Evolutionary conservation across 805 yeast species (phyloP).

Genomic region (Cyberlindnera euphorbiiphila): DNA sequence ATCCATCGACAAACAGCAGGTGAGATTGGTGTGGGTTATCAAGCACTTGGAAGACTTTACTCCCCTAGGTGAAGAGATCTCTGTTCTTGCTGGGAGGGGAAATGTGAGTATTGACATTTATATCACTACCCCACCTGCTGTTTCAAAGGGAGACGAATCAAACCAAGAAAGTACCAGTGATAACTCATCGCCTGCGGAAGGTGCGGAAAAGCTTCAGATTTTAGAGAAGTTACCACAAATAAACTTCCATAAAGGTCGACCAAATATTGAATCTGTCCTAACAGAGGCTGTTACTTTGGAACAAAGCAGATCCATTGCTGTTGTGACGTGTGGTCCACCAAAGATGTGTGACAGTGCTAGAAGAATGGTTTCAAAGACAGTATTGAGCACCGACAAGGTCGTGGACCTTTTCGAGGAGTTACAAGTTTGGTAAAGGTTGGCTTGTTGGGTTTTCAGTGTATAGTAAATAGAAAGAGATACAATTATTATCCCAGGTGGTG

Average conservation of each 20-base stretch:
- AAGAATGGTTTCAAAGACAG: too few relatives aligned
- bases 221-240: background rate
- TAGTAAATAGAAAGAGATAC: too few relatives aligned
- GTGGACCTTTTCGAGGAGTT: too few relatives aligned
- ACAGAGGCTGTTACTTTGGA: slow-evolving; percentile 34
- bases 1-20: slow-evolving; percentile 29
- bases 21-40: slow-evolving; percentile 61
- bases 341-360: slow-evolving; percentile 54
- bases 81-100: slow-evolving; percentile 21
- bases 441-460: too few relatives aligned
- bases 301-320: slow-evolving; percentile 38
- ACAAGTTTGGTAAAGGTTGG: too few relatives aligned
- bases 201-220: background rate
- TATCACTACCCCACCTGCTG: slow-evolving; percentile 32
- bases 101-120: slow-evolving; percentile 33
- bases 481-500: too few relatives aligned
- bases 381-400: too few relatives aligned
- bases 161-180: slow-evolving; percentile 12
- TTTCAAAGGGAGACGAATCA: slow-evolving; percentile 44
- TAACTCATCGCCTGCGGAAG: background rate
- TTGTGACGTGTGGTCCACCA: slow-evolving; percentile 62
- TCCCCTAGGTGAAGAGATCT: slow-evolving; percentile 47
- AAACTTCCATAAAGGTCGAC: background rate
- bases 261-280: background rate
- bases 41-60: slow-evolving; percentile 45